Percentiles rank a stretch among this genome's conserved stretches.
Conservation (phyloP, 2,329 filamentous ascomycete species). For the Penicillium frequentans region DNA sequence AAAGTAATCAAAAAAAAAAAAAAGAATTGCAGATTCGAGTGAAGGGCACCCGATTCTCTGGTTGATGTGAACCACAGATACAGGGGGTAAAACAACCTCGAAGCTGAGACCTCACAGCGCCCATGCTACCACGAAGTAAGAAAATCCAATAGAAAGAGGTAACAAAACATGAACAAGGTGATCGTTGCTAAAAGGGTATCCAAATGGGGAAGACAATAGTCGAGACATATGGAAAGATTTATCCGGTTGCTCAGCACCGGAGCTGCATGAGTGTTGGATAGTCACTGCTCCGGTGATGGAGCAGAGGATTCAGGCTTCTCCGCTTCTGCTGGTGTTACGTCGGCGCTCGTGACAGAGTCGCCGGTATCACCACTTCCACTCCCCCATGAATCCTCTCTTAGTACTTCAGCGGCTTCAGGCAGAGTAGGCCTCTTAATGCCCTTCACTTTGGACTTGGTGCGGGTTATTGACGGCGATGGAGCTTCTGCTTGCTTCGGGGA, state of each 20-base stretch:
- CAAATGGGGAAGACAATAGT: constrained; percentile 24
- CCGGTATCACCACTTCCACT: constrained; percentile 30
- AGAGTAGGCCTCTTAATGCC: constrained; percentile 9
- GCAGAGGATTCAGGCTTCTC: not conserved
- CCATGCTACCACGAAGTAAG: constrained; percentile 1
- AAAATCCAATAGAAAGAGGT: constrained; percentile 3
- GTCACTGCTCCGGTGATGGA: not conserved
- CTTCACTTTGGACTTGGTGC: constrained; percentile 13
- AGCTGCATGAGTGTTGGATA: not conserved
- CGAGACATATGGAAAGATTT: constrained; percentile 21
- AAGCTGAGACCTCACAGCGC: not conserved
- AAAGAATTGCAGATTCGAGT: not conserved
- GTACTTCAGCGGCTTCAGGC: constrained; percentile 13
- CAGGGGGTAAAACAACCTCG: not conserved
- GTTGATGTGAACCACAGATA: not conserved
- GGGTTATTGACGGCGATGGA: constrained; percentile 15
- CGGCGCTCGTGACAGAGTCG: constrained; percentile 26
- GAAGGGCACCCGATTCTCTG: too few species aligned
- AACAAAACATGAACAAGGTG: constrained; percentile 6
- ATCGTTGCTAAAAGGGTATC: constrained; percentile 34
- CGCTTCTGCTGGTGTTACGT: constrained; percentile 3
- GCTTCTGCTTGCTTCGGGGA: constrained; percentile 3
- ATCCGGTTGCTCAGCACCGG: not conserved
- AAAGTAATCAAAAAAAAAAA: not conserved
- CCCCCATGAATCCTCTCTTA: constrained; percentile 31